Conservation (phyloP, 768 basidiomycete species). For the Tulasnella sp. region DNA sequence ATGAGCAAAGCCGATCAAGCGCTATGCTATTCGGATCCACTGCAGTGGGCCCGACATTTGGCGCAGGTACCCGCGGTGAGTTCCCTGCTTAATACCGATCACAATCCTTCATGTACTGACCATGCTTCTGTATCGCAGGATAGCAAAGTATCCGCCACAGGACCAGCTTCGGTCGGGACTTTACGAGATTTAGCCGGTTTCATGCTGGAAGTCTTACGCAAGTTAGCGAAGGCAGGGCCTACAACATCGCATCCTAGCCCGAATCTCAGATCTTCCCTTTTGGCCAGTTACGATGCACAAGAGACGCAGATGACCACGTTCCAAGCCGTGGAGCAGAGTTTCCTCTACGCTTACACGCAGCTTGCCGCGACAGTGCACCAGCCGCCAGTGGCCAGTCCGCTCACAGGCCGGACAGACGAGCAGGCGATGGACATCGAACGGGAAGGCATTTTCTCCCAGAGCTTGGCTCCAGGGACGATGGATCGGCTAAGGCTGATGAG, state of each 20-base stretch:
- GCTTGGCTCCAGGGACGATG: not conserved
- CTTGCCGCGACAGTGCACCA: slow-evolving; percentile 26
- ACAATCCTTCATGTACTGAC: not conserved
- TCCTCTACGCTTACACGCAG: slow-evolving; percentile 65
- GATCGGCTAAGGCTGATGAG: slow-evolving; percentile 6
- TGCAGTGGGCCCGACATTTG: not conserved
- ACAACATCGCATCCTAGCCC: not conserved
- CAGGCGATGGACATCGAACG: slow-evolving; percentile 8
- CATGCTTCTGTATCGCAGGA: slow-evolving; percentile 38
- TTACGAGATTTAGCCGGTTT: slow-evolving; percentile 75
- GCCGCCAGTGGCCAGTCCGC: not conserved
- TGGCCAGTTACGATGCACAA: slow-evolving; percentile 23
- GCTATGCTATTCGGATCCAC: slow-evolving; percentile 32
- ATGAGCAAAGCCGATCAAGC: slow-evolving; percentile 61
- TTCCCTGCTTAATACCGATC: not conserved
- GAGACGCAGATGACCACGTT: slow-evolving; percentile 40
- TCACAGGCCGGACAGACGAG: not conserved
- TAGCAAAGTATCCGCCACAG: slow-evolving; percentile 71
- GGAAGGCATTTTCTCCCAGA: not conserved
- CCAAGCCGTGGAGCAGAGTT: slow-evolving; percentile 52
- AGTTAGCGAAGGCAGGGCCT: slow-evolving; percentile 39
- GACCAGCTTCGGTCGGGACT: slow-evolving; percentile 77
- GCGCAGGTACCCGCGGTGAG: slow-evolving; percentile 21
- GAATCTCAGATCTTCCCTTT: slow-evolving; percentile 13
- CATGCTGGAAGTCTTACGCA: slow-evolving; percentile 59